A percentile compares a stretch with the other conserved stretches of the same genome.
phyloP scores from a whole-genome alignment of 441 rosid species.

The Brassica hybrid region DNA sequence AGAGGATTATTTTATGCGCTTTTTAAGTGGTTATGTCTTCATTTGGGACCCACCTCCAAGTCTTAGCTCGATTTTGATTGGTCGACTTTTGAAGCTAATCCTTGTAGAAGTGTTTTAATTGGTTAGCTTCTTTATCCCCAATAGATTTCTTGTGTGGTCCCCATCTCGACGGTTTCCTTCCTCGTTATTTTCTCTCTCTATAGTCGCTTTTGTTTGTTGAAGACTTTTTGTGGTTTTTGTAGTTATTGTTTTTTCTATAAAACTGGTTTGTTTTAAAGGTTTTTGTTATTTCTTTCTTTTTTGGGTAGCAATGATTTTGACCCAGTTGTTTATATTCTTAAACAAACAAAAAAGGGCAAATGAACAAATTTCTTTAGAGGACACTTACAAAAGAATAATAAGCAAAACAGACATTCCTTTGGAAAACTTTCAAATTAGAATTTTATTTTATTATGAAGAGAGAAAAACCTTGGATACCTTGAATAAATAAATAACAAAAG shows the following conservation, averaged over 20 bases:
- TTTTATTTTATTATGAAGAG: background rate
- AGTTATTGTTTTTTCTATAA: background rate
- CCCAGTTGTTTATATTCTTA: conserved; percentile 6
- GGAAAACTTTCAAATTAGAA: background rate
- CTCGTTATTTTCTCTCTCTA: conserved; percentile 1
- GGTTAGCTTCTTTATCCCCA: conserved; percentile 53
- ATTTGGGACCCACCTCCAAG: background rate
- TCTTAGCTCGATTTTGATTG: conserved; percentile 47
- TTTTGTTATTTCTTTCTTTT: conserved; percentile 18
- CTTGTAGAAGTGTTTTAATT: conserved; percentile 48
- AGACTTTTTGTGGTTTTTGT: conserved; percentile 24
- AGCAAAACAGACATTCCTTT: background rate
- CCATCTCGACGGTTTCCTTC: conserved; percentile 43
- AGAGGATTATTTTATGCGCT: background rate
- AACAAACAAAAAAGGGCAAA: background rate
- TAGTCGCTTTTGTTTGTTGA: background rate
- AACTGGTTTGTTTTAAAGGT: background rate
- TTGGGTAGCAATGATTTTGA: conserved; percentile 4
- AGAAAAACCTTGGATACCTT: background rate
- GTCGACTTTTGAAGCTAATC: conserved; percentile 56
- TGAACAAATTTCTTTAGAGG: background rate
- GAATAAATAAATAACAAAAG: background rate
- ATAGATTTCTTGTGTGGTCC: conserved; percentile 70
- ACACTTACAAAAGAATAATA: background rate
- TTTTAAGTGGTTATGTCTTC: background rate